A percentile compares a stretch with the other conserved stretches of the same genome.
These are phyloP conservation scores for Sphagnum fallax DNA, from an alignment of 228 moss, liverwort and hornwort species.

Conservation along the genomic window DNA sequence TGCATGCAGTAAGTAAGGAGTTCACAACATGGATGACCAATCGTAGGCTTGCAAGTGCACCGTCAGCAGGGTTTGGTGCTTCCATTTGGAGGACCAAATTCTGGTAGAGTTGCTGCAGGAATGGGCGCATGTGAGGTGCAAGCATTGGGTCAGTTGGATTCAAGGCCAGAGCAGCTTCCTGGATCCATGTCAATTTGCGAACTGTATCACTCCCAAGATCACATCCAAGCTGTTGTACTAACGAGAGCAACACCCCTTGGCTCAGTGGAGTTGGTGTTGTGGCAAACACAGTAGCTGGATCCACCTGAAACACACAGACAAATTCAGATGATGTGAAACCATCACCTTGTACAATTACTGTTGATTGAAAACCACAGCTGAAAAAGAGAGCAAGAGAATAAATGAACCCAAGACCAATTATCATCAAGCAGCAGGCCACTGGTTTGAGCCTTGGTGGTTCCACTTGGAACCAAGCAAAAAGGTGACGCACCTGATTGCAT, in stretches of 20 bases:
- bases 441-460: background rate
- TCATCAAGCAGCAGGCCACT: background rate
- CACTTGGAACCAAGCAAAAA: no score
- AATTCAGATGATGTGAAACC: background rate
- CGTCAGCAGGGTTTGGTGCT: conserved; percentile 24
- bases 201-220: conserved; percentile 49
- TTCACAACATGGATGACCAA: conserved; percentile 62
- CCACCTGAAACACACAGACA: conserved; percentile 24
- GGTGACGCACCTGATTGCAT: conserved; percentile 59
- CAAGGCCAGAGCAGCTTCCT: conserved; percentile 44
- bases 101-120: conserved; percentile 56
- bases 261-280: conserved; percentile 37
- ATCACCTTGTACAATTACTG: background rate
- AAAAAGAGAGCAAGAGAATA: background rate
- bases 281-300: conserved; percentile 29
- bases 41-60: conserved; percentile 26
- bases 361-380: background rate
- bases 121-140: conserved; percentile 58
- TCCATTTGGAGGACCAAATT: conserved; percentile 46
- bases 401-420: background rate
- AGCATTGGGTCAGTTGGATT: conserved; percentile 59
- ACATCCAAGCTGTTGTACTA: conserved; percentile 59
- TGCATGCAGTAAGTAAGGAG: conserved; percentile 57
- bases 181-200: conserved; percentile 61
- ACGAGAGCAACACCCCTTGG: conserved; percentile 54